These are phyloP conservation scores for Phaeosphaeria sp. DNA, from an alignment of 2,329 filamentous ascomycete species.

Conservation along the genomic window DNA sequence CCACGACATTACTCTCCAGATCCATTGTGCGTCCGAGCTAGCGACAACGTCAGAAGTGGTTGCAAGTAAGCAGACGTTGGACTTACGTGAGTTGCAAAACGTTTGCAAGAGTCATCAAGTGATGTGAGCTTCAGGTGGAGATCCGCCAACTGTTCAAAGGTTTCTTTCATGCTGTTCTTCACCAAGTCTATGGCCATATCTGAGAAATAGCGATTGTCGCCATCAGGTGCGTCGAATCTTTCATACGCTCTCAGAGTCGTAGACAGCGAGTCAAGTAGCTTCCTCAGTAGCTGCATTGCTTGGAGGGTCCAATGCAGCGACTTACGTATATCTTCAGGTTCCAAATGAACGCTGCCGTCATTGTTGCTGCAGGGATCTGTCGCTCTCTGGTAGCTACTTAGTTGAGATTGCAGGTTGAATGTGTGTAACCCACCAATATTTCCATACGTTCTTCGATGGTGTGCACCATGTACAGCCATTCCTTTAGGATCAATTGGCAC, in stretches of 20 bases:
- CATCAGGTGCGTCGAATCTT: conserved; percentile 8
- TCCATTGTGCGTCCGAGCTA: conserved; percentile 10
- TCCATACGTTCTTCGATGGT: conserved; percentile 9
- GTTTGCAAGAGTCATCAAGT: conserved; percentile 12
- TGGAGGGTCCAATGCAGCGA: conserved; percentile 8
- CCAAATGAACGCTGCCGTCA: neutral
- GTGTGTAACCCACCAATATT: conserved; percentile 6
- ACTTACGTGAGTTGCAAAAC: conserved; percentile 12
- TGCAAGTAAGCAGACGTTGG: neutral
- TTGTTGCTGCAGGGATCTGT: neutral
- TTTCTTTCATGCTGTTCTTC: conserved; percentile 8
- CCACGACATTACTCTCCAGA: conserved; percentile 9
- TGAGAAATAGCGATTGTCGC: conserved; percentile 17
- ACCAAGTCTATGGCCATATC: conserved; percentile 2
- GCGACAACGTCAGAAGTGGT: neutral
- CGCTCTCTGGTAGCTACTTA: neutral
- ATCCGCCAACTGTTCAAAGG: conserved; percentile 14
- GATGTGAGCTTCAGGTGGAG: conserved; percentile 5
- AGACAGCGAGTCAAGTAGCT: conserved; percentile 5
- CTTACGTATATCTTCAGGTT: neutral
- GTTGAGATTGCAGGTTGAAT: neutral
- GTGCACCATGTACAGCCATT: conserved; percentile 8
- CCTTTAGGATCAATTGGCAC: conserved; percentile 1
- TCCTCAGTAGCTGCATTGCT: conserved; percentile 10
- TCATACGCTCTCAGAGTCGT: conserved; percentile 4